Percentiles rank a stretch among this genome's conserved stretches.
These are phyloP conservation scores for Eucalyptus pauciflora DNA, from an alignment of 345 rosid genomes.

Conservation along the genomic window DNA sequence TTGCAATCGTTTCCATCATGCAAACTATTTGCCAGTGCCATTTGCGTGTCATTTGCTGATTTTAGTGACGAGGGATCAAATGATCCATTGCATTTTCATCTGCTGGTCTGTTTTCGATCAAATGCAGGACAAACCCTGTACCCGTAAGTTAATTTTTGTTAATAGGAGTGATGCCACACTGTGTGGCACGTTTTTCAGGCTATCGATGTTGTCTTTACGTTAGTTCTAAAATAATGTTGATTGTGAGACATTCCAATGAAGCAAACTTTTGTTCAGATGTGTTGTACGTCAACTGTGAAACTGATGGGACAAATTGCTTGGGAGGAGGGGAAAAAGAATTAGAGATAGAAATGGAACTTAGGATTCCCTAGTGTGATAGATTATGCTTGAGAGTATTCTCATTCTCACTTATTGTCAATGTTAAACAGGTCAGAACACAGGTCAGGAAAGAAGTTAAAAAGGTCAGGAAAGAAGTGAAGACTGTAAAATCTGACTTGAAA, in stretches of 20 bases:
- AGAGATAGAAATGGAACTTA: background rate
- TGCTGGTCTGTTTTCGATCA: background rate
- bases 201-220: background rate
- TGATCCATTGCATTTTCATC: too few relatives aligned
- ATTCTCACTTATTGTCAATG: background rate
- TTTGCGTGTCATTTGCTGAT: too few relatives aligned
- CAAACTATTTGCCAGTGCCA: background rate
- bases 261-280: background rate
- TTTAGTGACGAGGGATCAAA: too few relatives aligned
- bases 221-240: too few relatives aligned
- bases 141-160: too few relatives aligned
- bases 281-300: background rate
- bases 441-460: background rate
- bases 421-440: background rate
- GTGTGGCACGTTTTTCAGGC: too few relatives aligned
- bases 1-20: background rate
- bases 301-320: background rate
- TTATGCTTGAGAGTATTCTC: background rate
- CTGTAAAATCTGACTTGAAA: too few relatives aligned
- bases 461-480: too few relatives aligned
- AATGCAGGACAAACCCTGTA: background rate
- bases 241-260: background rate
- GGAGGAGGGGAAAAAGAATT: background rate
- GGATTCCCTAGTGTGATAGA: background rate
- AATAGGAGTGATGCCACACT: too few relatives aligned